Evolutionary conservation across 2,329 filamentous ascomycete species (phyloP).

Genomic region (Diaporthe aspalathi): DNA sequence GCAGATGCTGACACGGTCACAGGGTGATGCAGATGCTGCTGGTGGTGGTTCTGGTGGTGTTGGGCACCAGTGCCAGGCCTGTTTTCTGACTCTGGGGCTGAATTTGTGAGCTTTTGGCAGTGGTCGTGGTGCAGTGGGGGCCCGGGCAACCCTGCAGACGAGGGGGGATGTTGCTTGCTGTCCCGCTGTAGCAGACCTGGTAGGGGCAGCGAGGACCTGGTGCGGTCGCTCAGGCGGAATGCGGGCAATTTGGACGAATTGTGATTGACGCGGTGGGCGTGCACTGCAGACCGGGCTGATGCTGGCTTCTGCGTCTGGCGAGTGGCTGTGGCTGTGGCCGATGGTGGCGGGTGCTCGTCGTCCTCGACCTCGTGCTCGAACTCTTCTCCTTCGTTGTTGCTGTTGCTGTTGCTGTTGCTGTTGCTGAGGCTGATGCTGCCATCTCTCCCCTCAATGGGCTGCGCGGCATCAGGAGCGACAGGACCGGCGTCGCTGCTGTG

Average conservation of each 20-base stretch:
- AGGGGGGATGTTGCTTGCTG: conserved; percentile 39
- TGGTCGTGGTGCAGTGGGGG: conserved; percentile 19
- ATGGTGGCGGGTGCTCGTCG: background rate
- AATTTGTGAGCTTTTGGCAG: conserved; percentile 22
- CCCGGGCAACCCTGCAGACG: conserved; percentile 12
- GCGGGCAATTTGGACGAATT: conserved; percentile 67
- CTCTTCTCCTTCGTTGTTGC: background rate
- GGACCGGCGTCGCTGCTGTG: conserved; percentile 13
- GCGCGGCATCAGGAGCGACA: background rate
- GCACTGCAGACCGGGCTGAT: conserved; percentile 40
- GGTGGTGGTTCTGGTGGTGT: conserved; percentile 12
- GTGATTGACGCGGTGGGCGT: conserved; percentile 64
- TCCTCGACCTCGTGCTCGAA: background rate
- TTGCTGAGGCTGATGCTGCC: conserved; percentile 24
- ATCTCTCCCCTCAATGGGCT: background rate
- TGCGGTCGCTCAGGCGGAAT: conserved; percentile 62
- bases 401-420: conserved; percentile 27
- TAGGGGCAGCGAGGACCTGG: conserved; percentile 39
- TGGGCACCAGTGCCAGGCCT: conserved; percentile 5
- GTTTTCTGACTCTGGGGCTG: conserved; percentile 16
- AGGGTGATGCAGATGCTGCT: conserved; percentile 14
- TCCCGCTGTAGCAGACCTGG: conserved; percentile 40
- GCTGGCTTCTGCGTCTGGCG: background rate
- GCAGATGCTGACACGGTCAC: conserved; percentile 11
- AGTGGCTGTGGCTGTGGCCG: background rate